A percentile compares a stretch with the other conserved stretches of the same genome.
These are phyloP conservation scores for Litchi chinensis DNA, from an alignment of 345 rosid genomes.

Conservation along the genomic window DNA sequence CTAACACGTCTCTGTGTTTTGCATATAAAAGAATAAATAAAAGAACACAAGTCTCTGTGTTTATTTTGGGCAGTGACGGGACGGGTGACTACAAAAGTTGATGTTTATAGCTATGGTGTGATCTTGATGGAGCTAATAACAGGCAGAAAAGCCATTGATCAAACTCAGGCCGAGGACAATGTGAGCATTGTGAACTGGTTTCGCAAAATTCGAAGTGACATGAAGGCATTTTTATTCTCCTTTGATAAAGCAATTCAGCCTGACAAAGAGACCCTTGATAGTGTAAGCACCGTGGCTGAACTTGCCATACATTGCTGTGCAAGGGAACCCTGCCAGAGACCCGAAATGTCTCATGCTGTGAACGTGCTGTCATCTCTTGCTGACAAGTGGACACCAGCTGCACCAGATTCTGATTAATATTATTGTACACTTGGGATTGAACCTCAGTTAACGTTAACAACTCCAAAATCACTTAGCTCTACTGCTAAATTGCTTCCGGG, in stretches of 20 bases:
- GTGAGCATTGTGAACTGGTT: slow-evolving; percentile 53
- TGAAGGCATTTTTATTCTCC: slow-evolving; percentile 35
- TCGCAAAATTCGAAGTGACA: slow-evolving; percentile 42
- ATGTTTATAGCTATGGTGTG: slow-evolving; percentile 42
- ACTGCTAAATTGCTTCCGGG: no score
- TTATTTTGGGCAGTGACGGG: slow-evolving; percentile 18
- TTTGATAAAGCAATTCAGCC: slow-evolving; percentile 41
- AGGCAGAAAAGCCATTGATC: slow-evolving; percentile 41
- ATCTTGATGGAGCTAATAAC: slow-evolving; percentile 40
- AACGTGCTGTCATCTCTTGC: slow-evolving; percentile 47
- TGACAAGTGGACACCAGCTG: slow-evolving; percentile 47
- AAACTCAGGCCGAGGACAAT: slow-evolving; percentile 46
- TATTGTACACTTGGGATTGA: slow-evolving; percentile 35
- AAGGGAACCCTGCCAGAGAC: slow-evolving; percentile 52
- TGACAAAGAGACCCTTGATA: slow-evolving; percentile 35
- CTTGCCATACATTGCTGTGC: slow-evolving; percentile 52
- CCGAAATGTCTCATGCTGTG: slow-evolving; percentile 54
- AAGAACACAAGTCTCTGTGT: no score
- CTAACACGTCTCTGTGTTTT: no score
- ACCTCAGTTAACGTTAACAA: slow-evolving; percentile 19
- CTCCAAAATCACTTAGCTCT: not conserved
- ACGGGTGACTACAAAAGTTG: slow-evolving; percentile 35
- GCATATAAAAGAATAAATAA: no score
- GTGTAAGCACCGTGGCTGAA: slow-evolving; percentile 46
- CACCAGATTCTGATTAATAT: slow-evolving; percentile 39